A percentile compares a stretch with the other conserved stretches of the same genome.
Conservation (phyloP, 352 stramenopile species). For the Globisporangium megalacanthum region DNA sequence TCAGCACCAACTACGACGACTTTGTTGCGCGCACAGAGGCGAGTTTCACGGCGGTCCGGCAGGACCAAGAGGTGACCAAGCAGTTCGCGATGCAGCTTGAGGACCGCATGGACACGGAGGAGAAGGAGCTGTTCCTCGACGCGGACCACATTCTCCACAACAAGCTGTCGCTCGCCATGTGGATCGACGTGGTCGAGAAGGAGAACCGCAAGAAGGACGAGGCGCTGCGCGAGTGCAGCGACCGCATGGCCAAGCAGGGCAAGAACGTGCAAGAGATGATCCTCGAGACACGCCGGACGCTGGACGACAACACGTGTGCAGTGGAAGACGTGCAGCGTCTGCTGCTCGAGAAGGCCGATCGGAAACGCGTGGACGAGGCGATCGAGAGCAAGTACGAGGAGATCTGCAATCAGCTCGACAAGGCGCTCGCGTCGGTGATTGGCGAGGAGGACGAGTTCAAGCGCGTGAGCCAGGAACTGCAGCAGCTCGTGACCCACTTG, state of each 20-base stretch:
- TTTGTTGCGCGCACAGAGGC: slow-evolving; percentile 52
- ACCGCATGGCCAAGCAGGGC: slow-evolving; percentile 79
- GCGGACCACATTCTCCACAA: slow-evolving; percentile 79
- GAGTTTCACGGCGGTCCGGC: slow-evolving; percentile 39
- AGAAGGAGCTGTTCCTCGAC: slow-evolving; percentile 76
- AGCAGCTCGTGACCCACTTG: slow-evolving; percentile 76
- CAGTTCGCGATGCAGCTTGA: slow-evolving; percentile 83
- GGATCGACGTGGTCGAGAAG: slow-evolving; percentile 70
- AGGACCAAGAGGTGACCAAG: slow-evolving; percentile 73
- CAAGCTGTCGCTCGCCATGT: slow-evolving; percentile 70
- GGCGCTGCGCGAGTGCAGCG: slow-evolving; percentile 68
- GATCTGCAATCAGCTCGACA: slow-evolving; percentile 90
- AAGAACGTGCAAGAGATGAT: slow-evolving; percentile 86
- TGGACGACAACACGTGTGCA: slow-evolving; percentile 81
- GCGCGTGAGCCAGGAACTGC: slow-evolving; percentile 73
- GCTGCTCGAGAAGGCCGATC: slow-evolving; percentile 74
- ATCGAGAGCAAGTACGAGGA: slow-evolving; percentile 91
- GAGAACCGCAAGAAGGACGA: slow-evolving; percentile 70
- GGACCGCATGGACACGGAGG: slow-evolving; percentile 74
- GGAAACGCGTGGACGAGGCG: slow-evolving; percentile 79
- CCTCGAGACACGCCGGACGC: slow-evolving; percentile 68
- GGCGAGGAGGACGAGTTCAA: slow-evolving; percentile 89
- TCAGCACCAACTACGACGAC: slow-evolving; percentile 30
- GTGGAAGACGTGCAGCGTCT: slow-evolving; percentile 79
- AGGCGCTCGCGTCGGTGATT: slow-evolving; percentile 77